These are phyloP conservation scores for Porcisia hertigi DNA, from an alignment of 208 protist species.

Conservation along the genomic window DNA sequence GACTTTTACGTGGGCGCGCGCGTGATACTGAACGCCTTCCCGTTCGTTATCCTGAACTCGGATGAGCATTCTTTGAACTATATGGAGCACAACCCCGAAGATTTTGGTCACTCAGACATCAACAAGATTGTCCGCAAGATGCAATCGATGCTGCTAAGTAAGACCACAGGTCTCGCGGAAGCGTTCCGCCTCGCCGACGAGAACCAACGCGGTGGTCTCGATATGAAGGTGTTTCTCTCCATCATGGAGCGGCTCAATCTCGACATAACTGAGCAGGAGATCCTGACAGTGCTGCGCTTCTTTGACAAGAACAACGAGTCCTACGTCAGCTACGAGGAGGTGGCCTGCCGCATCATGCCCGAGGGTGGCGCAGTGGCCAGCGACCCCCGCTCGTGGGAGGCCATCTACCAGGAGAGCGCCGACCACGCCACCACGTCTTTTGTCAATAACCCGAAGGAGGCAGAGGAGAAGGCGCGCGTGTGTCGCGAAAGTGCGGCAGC, in stretches of 20 bases:
- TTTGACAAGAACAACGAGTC: slow-evolving; percentile 92
- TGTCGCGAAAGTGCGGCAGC: slow-evolving; percentile 42
- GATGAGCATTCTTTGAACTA: slow-evolving; percentile 90
- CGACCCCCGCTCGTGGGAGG: slow-evolving; percentile 74
- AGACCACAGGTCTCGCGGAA: slow-evolving; percentile 75
- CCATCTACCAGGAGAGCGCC: slow-evolving; percentile 72
- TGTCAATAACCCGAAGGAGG: slow-evolving; percentile 60
- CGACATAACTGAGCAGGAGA: slow-evolving; percentile 89
- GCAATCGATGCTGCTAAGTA: slow-evolving; percentile 84
- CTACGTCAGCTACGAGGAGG: slow-evolving; percentile 90
- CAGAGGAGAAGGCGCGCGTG: slow-evolving; percentile 49
- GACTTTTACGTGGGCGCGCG: slow-evolving; percentile 91
- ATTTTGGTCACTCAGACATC: slow-evolving; percentile 89
- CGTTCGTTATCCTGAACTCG: slow-evolving; percentile 84
- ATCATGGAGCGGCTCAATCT: slow-evolving; percentile 77
- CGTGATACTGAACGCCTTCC: slow-evolving; percentile 74
- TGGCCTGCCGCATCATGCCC: slow-evolving; percentile 76
- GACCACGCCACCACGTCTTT: slow-evolving; percentile 59
- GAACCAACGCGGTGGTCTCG: slow-evolving; percentile 49
- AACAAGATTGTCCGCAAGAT: slow-evolving; percentile 88
- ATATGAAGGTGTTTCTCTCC: slow-evolving; percentile 76
- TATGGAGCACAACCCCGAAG: slow-evolving; percentile 90
- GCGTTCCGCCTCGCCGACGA: slow-evolving; percentile 79
- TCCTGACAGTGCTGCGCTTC: slow-evolving; percentile 90
- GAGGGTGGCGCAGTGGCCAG: slow-evolving; percentile 60